Percentiles rank a stretch among this genome's conserved stretches.
phyloP scores from a whole-genome alignment of 176 grass and related monocot species.

The Panicum miliaceum region DNA sequence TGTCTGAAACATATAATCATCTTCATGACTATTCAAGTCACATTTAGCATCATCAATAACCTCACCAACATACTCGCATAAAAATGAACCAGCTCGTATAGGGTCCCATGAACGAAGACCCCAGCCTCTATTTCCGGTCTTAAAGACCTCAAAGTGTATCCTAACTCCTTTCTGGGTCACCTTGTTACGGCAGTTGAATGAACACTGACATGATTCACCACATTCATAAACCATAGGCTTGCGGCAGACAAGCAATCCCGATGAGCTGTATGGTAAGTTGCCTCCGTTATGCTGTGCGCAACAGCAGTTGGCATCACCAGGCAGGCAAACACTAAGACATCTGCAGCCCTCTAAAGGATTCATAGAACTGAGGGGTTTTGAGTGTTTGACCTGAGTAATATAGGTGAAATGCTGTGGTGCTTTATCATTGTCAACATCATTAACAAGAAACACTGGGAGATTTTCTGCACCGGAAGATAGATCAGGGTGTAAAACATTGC shows the following conservation, averaged over 20 bases:
- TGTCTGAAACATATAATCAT: conserved; percentile 79
- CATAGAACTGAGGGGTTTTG: conserved; percentile 52
- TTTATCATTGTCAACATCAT: conserved; percentile 77
- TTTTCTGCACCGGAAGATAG: conserved; percentile 84
- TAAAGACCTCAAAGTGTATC: conserved; percentile 92
- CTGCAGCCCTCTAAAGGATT: conserved; percentile 58
- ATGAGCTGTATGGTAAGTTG: conserved; percentile 86
- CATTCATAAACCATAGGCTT: conserved; percentile 83
- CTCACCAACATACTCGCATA: conserved; percentile 87
- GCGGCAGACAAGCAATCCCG: conserved; percentile 73
- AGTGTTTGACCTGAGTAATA: conserved; percentile 57
- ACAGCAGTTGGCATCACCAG: conserved; percentile 63
- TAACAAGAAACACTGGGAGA: conserved; percentile 84
- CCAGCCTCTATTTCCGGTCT: conserved; percentile 83
- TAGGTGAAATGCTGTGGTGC: conserved; percentile 80
- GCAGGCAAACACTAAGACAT: conserved; percentile 74
- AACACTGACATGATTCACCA: conserved; percentile 67
- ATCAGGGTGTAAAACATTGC: conserved; percentile 71
- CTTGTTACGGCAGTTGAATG: conserved; percentile 77
- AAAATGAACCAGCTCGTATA: conserved; percentile 83
- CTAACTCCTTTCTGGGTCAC: conserved; percentile 77
- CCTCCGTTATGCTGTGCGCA: conserved; percentile 70
- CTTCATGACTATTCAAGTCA: conserved; percentile 60
- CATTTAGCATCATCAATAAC: conserved; percentile 57
- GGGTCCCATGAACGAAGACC: conserved; percentile 91